A percentile compares a stretch with the other conserved stretches of the same genome.
Conservation (phyloP, 345 rosid genomes). For the Populus euphratica region DNA sequence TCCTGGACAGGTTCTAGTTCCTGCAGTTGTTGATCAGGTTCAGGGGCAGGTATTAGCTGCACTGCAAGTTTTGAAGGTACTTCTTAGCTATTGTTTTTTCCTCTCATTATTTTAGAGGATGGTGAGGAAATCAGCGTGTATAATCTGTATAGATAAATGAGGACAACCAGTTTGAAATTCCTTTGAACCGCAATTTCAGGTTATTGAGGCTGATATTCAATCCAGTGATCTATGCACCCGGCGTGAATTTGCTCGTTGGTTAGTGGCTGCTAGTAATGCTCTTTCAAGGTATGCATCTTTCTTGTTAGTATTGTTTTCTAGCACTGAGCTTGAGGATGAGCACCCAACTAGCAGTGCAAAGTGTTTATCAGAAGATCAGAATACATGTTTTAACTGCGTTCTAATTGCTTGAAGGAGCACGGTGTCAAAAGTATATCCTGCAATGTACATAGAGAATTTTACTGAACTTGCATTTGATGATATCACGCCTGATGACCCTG, state of each 20-base stretch:
- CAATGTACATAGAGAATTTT: slow-evolving; percentile 87
- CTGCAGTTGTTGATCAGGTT: slow-evolving; percentile 75
- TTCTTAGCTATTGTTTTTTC: neutral
- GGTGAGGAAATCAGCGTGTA: neutral
- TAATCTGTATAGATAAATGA: neutral
- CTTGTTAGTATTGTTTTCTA: slow-evolving; percentile 14
- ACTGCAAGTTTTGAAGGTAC: slow-evolving; percentile 84
- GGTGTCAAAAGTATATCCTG: slow-evolving; percentile 83
- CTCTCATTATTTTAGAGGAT: neutral
- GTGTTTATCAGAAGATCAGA: slow-evolving; percentile 1
- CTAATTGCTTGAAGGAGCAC: slow-evolving; percentile 52
- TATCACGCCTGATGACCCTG: slow-evolving; percentile 77
- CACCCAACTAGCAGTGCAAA: slow-evolving; percentile 7
- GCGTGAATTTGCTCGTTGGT: slow-evolving; percentile 92
- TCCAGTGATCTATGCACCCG: slow-evolving; percentile 81
- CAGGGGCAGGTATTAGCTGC: slow-evolving; percentile 88
- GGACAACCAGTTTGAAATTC: slow-evolving; percentile 9
- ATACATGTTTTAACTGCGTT: slow-evolving; percentile 15
- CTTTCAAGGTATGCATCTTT: slow-evolving; percentile 64
- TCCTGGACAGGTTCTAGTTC: slow-evolving; percentile 81
- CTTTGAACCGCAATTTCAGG: slow-evolving; percentile 38
- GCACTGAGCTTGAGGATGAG: slow-evolving; percentile 19
- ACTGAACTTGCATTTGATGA: slow-evolving; percentile 95
- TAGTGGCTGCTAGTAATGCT: slow-evolving; percentile 75
- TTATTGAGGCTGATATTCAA: slow-evolving; percentile 71